Base-by-base conservation (phyloP, 306 rosid species). In the Begonia masoniana region DNA sequence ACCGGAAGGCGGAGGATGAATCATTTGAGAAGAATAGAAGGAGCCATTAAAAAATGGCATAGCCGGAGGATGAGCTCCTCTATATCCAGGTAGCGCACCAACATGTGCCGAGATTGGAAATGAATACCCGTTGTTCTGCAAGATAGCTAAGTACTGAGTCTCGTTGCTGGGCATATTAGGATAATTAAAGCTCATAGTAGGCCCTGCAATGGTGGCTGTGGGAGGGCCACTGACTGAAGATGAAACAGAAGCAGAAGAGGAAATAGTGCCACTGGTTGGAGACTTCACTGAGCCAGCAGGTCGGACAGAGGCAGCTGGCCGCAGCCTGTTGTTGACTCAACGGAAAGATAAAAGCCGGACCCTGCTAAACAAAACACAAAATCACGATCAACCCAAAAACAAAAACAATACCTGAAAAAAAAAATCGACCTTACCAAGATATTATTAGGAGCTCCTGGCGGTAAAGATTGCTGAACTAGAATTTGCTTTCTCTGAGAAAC, bases 291-390 rank as follows among this genome's bases (percentile, higher is more conserved):
- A 70, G 35, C 81, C 96, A 31, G 39, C 39, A 1, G 99, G 85
- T 49, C 84, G 69, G 49, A 76, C 83, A 51, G 94, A 71, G 35
- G 88, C 72, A 14, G 92, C 83, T n/a, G 1, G 79, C 84, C 0
- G 84, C 96, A 3, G 88, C 84, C 65, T 86, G 99, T 64, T 81
- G 99, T 77, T 92, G 99, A 61, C 77, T 74, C 73, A 92, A 24
- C 1, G 96, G 99, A 69, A 92, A 67, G 56, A 92, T 77, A 67
- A 92, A 86, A 54, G 99, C 68, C 62, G 96, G 96, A 7, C 82
- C 95, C 21, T 91, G 99, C 93, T 92, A n/a, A 7, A 15, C 16
- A 0, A 21, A 35, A 6, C 56, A 16, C 15, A 35, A 15, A 17
- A 14, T 45, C 15, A 45, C 49, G 13, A n/a, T 10, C 15, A 45